Evolutionary conservation across 1,284 basidiomycete genomes (phyloP).

Genomic region (Trichosporon sp.): DNA sequence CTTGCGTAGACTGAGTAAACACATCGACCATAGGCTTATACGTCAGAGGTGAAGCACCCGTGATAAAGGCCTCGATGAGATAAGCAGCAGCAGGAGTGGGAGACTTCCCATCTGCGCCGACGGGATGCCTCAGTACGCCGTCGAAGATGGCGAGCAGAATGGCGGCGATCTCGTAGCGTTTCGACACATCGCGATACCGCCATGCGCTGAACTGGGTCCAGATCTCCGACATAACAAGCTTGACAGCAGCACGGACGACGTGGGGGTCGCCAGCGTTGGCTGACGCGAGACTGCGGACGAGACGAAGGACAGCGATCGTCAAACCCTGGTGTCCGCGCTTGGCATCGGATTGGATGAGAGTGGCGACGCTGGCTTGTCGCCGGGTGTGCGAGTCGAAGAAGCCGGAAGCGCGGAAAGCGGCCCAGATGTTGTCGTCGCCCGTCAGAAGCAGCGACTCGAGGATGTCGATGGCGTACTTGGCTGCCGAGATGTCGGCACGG

Average conservation of each 20-base stretch:
- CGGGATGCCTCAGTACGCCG: slow-evolving; percentile 30
- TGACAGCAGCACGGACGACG: slow-evolving; percentile 32
- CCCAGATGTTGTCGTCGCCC: slow-evolving; percentile 27
- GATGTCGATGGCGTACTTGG: slow-evolving; percentile 29
- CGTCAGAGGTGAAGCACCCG: slow-evolving; percentile 30
- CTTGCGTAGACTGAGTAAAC: slow-evolving; percentile 28
- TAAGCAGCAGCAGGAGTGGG: slow-evolving; percentile 26
- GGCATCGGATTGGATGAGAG: slow-evolving; percentile 30
- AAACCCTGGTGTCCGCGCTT: slow-evolving; percentile 30
- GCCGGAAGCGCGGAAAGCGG: slow-evolving; percentile 28
- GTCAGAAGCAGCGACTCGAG: slow-evolving; percentile 30
- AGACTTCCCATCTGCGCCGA: slow-evolving; percentile 16
- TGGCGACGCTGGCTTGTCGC: slow-evolving; percentile 25
- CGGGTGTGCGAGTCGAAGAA: slow-evolving; percentile 36
- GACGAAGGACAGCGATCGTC: slow-evolving; percentile 30
- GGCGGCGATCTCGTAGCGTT: slow-evolving; percentile 32
- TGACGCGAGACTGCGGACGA: slow-evolving; percentile 30
- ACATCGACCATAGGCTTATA: slow-evolving; percentile 40
- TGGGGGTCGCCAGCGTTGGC: slow-evolving; percentile 19
- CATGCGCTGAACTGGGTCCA: slow-evolving; percentile 39
- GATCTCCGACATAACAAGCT: slow-evolving; percentile 30
- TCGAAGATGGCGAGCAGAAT: slow-evolving; percentile 29
- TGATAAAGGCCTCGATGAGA: slow-evolving; percentile 35
- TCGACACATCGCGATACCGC: slow-evolving; percentile 33
- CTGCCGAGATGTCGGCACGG: slow-evolving; percentile 15